Conservation (phyloP, 306 rosid genomes). For the Vachellia pachyceras region DNA sequence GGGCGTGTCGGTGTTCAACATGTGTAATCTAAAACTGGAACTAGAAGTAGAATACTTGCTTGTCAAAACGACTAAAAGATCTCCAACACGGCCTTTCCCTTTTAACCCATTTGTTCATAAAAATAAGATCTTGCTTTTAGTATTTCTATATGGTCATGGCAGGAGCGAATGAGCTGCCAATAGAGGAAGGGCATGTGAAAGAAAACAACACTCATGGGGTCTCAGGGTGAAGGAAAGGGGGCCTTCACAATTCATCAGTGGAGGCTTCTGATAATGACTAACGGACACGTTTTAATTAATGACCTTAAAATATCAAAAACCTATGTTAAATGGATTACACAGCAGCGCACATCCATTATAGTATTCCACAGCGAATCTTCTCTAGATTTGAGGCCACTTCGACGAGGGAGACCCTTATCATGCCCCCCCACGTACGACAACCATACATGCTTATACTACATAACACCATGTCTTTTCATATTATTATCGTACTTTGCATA, state of each 20-base stretch:
- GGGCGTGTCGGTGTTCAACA: neutral
- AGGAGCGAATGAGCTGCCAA: neutral
- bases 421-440: constrained; percentile 51
- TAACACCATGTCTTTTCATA: neutral
- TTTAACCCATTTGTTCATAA: neutral
- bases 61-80: neutral
- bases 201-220: neutral
- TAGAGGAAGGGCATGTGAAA: neutral
- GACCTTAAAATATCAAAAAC: neutral
- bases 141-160: neutral
- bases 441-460: neutral
- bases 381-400: constrained; percentile 52
- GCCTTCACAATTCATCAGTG: neutral
- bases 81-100: neutral
- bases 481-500: neutral
- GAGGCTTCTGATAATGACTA: neutral
- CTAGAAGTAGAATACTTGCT: neutral
- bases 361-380: constrained; percentile 43
- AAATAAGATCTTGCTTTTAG: neutral
- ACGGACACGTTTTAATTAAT: constrained; percentile 6
- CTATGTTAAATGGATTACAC: neutral
- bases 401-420: constrained; percentile 48
- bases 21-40: neutral
- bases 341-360: neutral
- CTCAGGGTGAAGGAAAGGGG: neutral